phyloP scores from a whole-genome alignment of 2,329 filamentous ascomycete species.

The Pseudogymnoascus sp. region DNA sequence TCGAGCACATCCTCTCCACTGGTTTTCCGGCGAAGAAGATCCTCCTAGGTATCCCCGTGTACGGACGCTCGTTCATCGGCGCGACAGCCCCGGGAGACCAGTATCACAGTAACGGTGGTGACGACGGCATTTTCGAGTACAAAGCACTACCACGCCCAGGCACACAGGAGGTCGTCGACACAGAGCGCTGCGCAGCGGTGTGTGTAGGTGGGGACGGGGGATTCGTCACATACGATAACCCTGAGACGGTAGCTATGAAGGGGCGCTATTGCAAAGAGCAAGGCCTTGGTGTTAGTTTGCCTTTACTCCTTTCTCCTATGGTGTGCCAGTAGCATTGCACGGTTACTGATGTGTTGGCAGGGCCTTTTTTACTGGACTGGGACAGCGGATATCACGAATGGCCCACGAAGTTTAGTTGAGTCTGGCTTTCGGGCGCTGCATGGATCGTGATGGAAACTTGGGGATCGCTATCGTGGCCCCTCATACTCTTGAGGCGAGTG shows the following conservation, averaged over 20 bases:
- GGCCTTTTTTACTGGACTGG: slow-evolving; percentile 78
- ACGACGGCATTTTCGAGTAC: slow-evolving; percentile 68
- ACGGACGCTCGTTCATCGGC: slow-evolving; percentile 65
- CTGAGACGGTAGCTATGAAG: slow-evolving; percentile 66
- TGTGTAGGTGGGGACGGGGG: slow-evolving; percentile 66
- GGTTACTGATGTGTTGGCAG: slow-evolving; percentile 30
- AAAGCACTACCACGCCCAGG: slow-evolving; percentile 53
- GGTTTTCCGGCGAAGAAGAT: slow-evolving; percentile 65
- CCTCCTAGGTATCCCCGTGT: slow-evolving; percentile 65
- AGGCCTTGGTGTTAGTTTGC: slow-evolving; percentile 48
- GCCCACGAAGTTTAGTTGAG: slow-evolving; percentile 48
- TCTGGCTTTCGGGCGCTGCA: slow-evolving; percentile 52
- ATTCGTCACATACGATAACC: slow-evolving; percentile 73
- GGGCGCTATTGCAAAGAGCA: slow-evolving; percentile 64
- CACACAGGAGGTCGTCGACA: slow-evolving; percentile 60
- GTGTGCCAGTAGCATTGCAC: slow-evolving; percentile 11
- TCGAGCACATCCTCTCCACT: slow-evolving; percentile 55
- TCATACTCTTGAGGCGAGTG: neutral
- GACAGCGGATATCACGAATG: slow-evolving; percentile 56
- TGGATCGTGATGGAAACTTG: slow-evolving; percentile 17
- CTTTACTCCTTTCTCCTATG: neutral
- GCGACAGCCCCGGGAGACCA: slow-evolving; percentile 56
- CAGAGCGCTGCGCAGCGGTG: slow-evolving; percentile 57
- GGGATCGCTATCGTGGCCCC: neutral
- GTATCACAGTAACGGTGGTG: slow-evolving; percentile 46